Conservation (phyloP, 2,329 filamentous ascomycete genomes). For the Alternaria ventricosa region DNA sequence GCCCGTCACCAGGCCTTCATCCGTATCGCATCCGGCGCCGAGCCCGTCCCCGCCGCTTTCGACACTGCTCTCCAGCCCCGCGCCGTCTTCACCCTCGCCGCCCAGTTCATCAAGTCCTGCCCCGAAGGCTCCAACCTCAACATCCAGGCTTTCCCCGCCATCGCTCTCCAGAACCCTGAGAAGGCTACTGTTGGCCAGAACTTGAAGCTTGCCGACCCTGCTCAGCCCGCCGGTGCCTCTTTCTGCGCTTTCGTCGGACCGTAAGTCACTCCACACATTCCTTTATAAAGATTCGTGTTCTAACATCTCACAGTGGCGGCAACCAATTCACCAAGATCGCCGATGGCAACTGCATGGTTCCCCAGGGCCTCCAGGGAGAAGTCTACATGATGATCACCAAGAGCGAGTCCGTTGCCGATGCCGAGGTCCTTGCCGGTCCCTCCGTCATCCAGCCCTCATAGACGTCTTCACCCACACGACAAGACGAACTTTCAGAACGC, state of each 20-base stretch:
- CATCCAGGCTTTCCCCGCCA: conserved; percentile 67
- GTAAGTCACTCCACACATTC: conserved; percentile 43
- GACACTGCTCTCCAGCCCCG: conserved; percentile 72
- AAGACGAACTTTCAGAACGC: background rate
- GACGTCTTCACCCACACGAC: conserved; percentile 11
- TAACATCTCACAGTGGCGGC: conserved; percentile 41
- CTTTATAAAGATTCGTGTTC: background rate
- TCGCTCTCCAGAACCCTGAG: conserved; percentile 61
- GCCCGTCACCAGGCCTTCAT: conserved; percentile 77
- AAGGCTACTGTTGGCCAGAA: conserved; percentile 49
- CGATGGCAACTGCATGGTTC: conserved; percentile 65
- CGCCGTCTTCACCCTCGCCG: conserved; percentile 75
- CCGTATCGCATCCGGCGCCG: conserved; percentile 63
- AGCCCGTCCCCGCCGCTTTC: conserved; percentile 71
- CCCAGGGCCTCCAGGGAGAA: conserved; percentile 67
- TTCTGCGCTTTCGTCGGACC: conserved; percentile 74
- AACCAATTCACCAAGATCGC: conserved; percentile 63
- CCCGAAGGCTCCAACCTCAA: conserved; percentile 68
- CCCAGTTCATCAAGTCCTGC: conserved; percentile 74
- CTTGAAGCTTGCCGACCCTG: conserved; percentile 47
- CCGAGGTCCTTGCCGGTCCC: conserved; percentile 66
- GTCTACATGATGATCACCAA: conserved; percentile 72
- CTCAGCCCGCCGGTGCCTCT: conserved; percentile 54
- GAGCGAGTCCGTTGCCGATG: conserved; percentile 41
- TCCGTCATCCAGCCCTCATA: conserved; percentile 50